phyloP scores from a whole-genome alignment of 805 yeast species.

The Suhomyces canberraensis region DNA sequence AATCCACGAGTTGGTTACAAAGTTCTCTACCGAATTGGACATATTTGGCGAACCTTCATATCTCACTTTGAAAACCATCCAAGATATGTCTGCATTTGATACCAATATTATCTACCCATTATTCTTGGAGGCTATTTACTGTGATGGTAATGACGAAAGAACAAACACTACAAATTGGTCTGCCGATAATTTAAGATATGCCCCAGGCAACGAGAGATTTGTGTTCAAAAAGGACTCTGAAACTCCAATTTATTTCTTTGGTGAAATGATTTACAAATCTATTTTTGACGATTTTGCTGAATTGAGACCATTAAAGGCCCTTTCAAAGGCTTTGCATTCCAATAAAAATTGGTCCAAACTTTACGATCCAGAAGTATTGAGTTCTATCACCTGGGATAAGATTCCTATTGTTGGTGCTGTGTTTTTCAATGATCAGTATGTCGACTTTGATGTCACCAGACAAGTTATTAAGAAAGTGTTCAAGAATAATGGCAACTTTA shows the following conservation, averaged over 20 bases:
- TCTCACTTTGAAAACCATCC: constrained; percentile 29
- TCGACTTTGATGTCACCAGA: constrained; percentile 43
- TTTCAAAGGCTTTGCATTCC: constrained; percentile 38
- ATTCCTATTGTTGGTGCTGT: constrained; percentile 51
- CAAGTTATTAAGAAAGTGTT: constrained; percentile 30
- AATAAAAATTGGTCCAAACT: constrained; percentile 35
- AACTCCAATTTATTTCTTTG: constrained; percentile 41
- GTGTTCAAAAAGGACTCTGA: constrained; percentile 12
- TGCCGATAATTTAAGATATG: constrained; percentile 40
- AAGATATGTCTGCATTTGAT: constrained; percentile 42
- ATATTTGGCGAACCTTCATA: constrained; percentile 37
- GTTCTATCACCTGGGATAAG: constrained; percentile 26
- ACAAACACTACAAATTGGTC: constrained; percentile 42
- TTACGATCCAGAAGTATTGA: constrained; percentile 31
- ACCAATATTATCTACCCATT: constrained; percentile 54
- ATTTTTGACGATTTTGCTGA: constrained; percentile 50
- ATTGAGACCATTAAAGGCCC: constrained; percentile 33
- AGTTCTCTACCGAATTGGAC: constrained; percentile 37
- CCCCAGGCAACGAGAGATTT: constrained; percentile 22
- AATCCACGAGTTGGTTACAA: constrained; percentile 44
- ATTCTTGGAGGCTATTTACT: constrained; percentile 57
- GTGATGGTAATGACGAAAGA: constrained; percentile 33
- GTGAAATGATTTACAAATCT: constrained; percentile 54
- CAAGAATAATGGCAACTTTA: constrained; percentile 31
- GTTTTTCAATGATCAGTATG: constrained; percentile 50